Base-by-base conservation (phyloP, 768 basidiomycete species). In the Mycena chlorophos region DNA sequence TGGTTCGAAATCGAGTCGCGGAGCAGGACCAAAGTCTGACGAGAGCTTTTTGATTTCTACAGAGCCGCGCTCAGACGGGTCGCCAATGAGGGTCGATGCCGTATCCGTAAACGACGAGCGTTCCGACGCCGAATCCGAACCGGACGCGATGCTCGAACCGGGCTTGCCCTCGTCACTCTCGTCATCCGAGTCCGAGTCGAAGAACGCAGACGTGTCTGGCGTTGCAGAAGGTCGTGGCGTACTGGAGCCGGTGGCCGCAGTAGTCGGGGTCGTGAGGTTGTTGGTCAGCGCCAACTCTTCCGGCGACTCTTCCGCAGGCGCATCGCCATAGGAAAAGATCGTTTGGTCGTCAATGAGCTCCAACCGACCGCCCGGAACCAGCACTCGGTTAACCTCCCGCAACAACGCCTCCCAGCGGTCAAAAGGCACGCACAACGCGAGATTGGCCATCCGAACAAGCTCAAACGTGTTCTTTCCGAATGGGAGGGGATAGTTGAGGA, bases 281-380 rank as follows among this genome's bases (percentile, higher is more conserved):
- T 49, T 19, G 4, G 54, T 49, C 14, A 45, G 49, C 20, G 43
- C 47, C 6, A 22, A 10, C 29, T 31, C 28, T 13, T 43, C 52
- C 20, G n/a, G 43, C 16, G 50, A 39, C 42, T 62, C 60, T 31
- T 58, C 56, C 56, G 64, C 30, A 38, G 71, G 54, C 54, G 65
- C 37, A 58, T 62, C 30, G n/a, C 77, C 73, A 55, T 81, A 83
- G 1, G 88, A 85, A 62, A 89, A 89, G 59, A 80, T 67, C 29
- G 88, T 71, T 61, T 86, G 72, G 67, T 92, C 89, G 68, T 90
- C 87, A 49, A 92, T 82, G 46, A 91, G 63, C 67, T 93, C 91
- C 2, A 92, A 71, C 8, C 81, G 78, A 3, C 91, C 90, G 16
- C 77, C 81, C 5, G 74, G 74, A 13, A 70, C 72, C 14, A 92